Evolutionary conservation across 2,329 filamentous ascomycete genomes (phyloP).

Genomic region (Penicillium sp.): DNA sequence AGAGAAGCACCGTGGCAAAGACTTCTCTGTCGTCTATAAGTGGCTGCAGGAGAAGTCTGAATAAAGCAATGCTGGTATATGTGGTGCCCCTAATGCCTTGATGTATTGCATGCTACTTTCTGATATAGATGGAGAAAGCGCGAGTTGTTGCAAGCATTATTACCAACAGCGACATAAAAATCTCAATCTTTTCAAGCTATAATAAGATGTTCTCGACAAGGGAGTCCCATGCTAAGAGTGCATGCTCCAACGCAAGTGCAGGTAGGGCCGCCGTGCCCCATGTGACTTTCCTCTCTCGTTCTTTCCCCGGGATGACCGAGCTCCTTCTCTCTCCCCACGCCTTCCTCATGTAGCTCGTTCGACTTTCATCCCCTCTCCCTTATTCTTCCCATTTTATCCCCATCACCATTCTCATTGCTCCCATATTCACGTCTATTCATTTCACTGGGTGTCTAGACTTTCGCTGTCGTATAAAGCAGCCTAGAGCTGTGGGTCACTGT

Average conservation of each 20-base stretch:
- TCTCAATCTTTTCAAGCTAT: background rate
- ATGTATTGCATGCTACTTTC: background rate
- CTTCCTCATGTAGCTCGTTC: conserved; percentile 9
- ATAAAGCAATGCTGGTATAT: conserved; percentile 7
- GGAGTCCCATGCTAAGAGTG: background rate
- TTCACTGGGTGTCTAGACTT: conserved; percentile 2
- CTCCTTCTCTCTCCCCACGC: conserved; percentile 1
- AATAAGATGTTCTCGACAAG: background rate
- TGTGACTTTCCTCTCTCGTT: conserved; percentile 4
- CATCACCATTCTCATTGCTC: conserved; percentile 46
- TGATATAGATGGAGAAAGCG: background rate
- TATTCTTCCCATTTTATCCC: conserved; percentile 22
- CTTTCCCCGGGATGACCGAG: conserved; percentile 1
- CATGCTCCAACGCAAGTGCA: background rate
- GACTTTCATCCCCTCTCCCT: conserved; percentile 8
- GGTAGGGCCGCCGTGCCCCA: background rate
- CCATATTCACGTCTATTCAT: conserved; percentile 16
- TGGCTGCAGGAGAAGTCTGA: conserved; percentile 55
- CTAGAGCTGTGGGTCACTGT: background rate
- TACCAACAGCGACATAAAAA: too few species aligned
- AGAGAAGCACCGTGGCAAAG: conserved; percentile 65
- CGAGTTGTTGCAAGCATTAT: background rate
- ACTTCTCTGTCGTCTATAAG: conserved; percentile 81
- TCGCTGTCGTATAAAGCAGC: conserved; percentile 6
- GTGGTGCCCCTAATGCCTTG: background rate